Conservation (phyloP, 2,329 filamentous ascomycete species). For the Aureobasidium sp. region DNA sequence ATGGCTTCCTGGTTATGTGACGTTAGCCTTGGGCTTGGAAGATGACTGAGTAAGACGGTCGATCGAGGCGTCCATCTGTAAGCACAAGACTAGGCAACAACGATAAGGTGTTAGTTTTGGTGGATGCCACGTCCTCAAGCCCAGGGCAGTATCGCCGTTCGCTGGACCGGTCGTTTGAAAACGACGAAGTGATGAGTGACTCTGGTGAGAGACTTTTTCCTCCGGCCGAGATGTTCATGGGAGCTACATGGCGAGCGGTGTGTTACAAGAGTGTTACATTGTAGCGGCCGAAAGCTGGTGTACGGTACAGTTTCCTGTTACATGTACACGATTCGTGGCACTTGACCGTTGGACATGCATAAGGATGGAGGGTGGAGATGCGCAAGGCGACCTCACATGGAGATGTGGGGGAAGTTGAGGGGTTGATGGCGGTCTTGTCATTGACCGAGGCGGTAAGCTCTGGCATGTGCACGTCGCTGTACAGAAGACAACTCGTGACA, state of each 20-base stretch:
- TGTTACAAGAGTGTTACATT: conserved; percentile 6
- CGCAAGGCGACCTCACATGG: conserved; percentile 5
- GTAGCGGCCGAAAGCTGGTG: not conserved
- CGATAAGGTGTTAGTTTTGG: not conserved
- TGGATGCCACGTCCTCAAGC: not conserved
- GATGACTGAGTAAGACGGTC: conserved; percentile 3
- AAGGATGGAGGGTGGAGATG: not conserved
- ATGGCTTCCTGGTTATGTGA: not conserved
- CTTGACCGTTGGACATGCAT: not conserved
- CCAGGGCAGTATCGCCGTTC: not conserved
- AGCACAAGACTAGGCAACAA: not conserved
- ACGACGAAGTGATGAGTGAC: not conserved
- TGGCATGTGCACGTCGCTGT: conserved; percentile 8
- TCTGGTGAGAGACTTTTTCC: not conserved
- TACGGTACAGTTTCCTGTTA: not conserved
- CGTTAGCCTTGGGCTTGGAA: not conserved
- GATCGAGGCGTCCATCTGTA: not conserved
- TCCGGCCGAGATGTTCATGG: not conserved
- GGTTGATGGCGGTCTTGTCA: not conserved
- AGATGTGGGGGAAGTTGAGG: not conserved
- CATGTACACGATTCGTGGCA: conserved; percentile 10
- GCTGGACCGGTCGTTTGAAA: not conserved
- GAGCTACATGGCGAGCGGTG: not conserved
- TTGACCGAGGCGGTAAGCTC: conserved; percentile 11
- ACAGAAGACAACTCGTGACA: not conserved